Percentiles rank a stretch among this genome's conserved stretches.
These are phyloP conservation scores for Gleditsia sinensis DNA, from an alignment of 306 rosid genomes.

Conservation along the genomic window DNA sequence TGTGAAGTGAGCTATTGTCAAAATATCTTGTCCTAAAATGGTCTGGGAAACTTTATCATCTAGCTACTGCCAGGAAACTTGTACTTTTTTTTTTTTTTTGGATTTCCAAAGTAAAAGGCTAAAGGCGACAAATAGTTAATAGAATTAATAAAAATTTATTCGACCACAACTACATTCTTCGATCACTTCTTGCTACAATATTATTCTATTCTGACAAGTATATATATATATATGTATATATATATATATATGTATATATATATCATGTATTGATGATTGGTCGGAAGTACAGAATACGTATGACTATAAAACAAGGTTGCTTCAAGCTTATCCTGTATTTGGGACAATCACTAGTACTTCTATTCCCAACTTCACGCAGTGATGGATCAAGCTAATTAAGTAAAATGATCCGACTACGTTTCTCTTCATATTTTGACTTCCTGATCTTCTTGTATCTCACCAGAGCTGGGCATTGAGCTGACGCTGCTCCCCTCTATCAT, in stretches of 20 bases:
- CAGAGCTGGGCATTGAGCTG: slow-evolving; percentile 39
- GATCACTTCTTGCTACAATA: neutral
- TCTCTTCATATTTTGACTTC: slow-evolving; percentile 21
- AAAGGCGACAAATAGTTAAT: neutral
- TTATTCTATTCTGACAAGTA: neutral
- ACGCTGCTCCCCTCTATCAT: slow-evolving; percentile 6
- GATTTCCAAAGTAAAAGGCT: neutral
- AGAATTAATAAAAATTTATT: neutral
- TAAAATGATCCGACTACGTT: slow-evolving; percentile 23
- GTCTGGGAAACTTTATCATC: no score
- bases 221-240: neutral
- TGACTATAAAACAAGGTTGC: neutral
- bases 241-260: neutral
- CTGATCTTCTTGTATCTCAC: slow-evolving; percentile 51
- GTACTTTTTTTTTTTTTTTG: no score
- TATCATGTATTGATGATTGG: neutral
- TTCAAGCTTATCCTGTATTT: slow-evolving; percentile 10
- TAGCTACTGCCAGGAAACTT: no score
- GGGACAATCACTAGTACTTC: neutral
- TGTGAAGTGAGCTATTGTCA: no score
- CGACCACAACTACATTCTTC: neutral
- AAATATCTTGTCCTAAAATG: no score
- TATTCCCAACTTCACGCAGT: slow-evolving; percentile 18
- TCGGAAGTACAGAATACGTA: neutral
- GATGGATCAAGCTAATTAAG: slow-evolving; percentile 13